These are phyloP conservation scores for Phytophthora meadii DNA, from an alignment of 352 stramenopile genomes.

Conservation along the genomic window DNA sequence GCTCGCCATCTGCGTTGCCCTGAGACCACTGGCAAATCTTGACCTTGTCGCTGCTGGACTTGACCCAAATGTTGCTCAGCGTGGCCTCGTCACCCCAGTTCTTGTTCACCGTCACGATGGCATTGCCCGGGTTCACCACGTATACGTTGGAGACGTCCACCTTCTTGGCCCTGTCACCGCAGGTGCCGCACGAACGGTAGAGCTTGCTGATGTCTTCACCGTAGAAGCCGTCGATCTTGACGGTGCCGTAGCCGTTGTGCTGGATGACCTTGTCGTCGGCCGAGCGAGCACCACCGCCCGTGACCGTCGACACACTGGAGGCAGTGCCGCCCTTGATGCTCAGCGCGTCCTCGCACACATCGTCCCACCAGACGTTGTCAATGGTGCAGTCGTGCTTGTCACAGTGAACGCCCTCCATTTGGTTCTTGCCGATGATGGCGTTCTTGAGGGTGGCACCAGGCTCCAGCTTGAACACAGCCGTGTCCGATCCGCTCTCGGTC, in stretches of 20 bases:
- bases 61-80: conserved; percentile 34
- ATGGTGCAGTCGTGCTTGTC: conserved; percentile 13
- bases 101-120: conserved; percentile 48
- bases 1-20: too few relatives aligned
- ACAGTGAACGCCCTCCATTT: conserved; percentile 23
- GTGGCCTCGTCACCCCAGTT: conserved; percentile 44
- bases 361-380: conserved; percentile 13
- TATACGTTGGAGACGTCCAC: conserved; percentile 43
- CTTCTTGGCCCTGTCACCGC: conserved; percentile 32
- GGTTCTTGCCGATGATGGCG: conserved; percentile 26
- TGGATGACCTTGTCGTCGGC: conserved; percentile 28
- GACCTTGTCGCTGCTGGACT: too few relatives aligned
- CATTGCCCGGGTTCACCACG: conserved; percentile 25
- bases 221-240: conserved; percentile 29
- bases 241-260: conserved; percentile 29
- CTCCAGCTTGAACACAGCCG: conserved; percentile 45
- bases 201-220: conserved; percentile 23
- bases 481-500: conserved; percentile 18
- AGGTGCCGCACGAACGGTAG: conserved; percentile 29
- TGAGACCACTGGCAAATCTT: too few relatives aligned
- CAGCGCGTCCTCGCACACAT: too few relatives aligned
- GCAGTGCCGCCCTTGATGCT: too few relatives aligned
- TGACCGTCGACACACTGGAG: conserved; percentile 33
- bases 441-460: conserved; percentile 16
- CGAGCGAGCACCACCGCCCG: neutral